phyloP scores from a whole-genome alignment of 2,329 filamentous ascomycete genomes.

The Fusarium torreyae region DNA sequence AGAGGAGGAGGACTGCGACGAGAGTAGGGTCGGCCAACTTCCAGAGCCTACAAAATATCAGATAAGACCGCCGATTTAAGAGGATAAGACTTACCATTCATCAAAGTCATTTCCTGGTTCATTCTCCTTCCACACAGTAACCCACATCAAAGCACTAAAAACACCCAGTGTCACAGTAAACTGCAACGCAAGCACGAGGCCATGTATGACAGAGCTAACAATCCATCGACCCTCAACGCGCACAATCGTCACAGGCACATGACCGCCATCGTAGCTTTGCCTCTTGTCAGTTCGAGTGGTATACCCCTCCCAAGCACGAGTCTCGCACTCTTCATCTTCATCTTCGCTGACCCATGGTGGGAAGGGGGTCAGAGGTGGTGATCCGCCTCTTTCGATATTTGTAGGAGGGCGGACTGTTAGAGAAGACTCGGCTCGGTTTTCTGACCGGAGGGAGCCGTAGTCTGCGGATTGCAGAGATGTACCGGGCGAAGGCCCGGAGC shows the following conservation, averaged over 20 bases:
- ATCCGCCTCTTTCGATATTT: constrained; percentile 13
- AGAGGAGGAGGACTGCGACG: constrained; percentile 41
- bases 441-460: constrained; percentile 26
- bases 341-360: constrained; percentile 45
- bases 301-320: constrained; percentile 25
- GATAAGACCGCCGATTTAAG: no score
- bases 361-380: constrained; percentile 49
- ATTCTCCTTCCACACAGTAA: constrained; percentile 47
- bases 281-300: constrained; percentile 9
- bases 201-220: constrained; percentile 46
- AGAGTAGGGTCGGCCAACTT: constrained; percentile 43
- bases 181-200: constrained; percentile 49
- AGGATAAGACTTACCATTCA: constrained; percentile 49
- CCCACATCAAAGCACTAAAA: constrained; percentile 49
- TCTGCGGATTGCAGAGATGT: constrained; percentile 21
- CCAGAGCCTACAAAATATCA: no score
- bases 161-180: constrained; percentile 45
- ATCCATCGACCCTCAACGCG: constrained; percentile 33
- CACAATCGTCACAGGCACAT: constrained; percentile 15
- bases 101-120: constrained; percentile 45
- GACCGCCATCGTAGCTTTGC: constrained; percentile 9
- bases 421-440: constrained; percentile 31
- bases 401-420: constrained; percentile 41
- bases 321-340: constrained; percentile 38
- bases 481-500: constrained; percentile 10